phyloP scores from a whole-genome alignment of 2,329 filamentous ascomycete species.

The Pochonia chlamydosporia region DNA sequence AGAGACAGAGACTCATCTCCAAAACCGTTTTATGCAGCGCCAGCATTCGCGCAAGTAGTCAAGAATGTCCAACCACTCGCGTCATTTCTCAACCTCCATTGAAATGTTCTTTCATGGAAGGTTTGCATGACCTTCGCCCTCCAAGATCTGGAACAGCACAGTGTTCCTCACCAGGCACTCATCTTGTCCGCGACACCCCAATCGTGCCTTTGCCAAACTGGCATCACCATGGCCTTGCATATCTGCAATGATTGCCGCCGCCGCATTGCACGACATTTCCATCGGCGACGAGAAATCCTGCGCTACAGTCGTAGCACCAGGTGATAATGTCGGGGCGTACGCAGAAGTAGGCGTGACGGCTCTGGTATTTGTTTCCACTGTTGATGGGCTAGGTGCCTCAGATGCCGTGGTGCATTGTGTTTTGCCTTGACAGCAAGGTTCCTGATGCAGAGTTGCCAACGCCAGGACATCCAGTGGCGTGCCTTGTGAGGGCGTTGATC shows the following conservation, averaged over 20 bases:
- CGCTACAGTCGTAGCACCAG: slow-evolving; percentile 5
- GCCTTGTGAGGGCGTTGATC: slow-evolving; percentile 1
- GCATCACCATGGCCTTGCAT: slow-evolving; percentile 29
- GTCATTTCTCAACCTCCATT: background rate
- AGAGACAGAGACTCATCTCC: background rate
- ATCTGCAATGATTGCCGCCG: slow-evolving; percentile 32
- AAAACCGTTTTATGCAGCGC: background rate
- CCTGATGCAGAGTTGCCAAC: slow-evolving; percentile 27
- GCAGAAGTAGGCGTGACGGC: slow-evolving; percentile 15
- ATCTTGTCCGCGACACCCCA: slow-evolving; percentile 22
- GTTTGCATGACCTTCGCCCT: slow-evolving; percentile 12
- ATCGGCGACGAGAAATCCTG: slow-evolving; percentile 19
- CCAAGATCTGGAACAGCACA: slow-evolving; percentile 27
- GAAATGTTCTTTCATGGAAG: background rate
- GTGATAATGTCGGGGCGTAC: slow-evolving; percentile 9
- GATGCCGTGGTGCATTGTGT: slow-evolving; percentile 17
- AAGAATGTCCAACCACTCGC: no score
- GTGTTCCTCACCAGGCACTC: slow-evolving; percentile 29
- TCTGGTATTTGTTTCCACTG: slow-evolving; percentile 15
- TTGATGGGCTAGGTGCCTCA: slow-evolving; percentile 16
- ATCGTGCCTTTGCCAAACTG: slow-evolving; percentile 16
- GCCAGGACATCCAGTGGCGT: slow-evolving; percentile 31
- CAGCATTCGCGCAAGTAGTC: no score
- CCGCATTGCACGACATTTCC: slow-evolving; percentile 29
- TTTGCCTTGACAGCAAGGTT: slow-evolving; percentile 15